Conservation (phyloP, 805 yeast genomes). For the Starmerella tilneyi region DNA sequence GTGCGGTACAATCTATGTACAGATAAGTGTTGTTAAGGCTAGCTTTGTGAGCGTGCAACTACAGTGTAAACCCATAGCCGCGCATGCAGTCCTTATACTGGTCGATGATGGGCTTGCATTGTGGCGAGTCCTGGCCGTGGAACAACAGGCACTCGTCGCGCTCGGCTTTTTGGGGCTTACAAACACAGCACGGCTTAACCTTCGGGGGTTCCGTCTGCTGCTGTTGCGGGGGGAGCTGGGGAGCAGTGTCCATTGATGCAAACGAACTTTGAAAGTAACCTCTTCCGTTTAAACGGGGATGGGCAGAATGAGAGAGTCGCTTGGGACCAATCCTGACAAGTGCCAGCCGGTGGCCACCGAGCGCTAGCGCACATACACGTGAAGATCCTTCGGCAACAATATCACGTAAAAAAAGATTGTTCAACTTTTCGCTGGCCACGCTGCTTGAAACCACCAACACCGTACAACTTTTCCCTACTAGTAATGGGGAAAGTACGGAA, state of each 20-base stretch:
- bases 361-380: too few relatives aligned
- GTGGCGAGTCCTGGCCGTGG: slow-evolving; percentile 73
- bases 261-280: background rate
- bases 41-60: background rate
- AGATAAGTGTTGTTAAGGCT: background rate
- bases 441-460: too few relatives aligned
- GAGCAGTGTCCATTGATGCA: slow-evolving; percentile 5
- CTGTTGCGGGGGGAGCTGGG: background rate
- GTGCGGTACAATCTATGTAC: slow-evolving; percentile 4
- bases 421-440: too few relatives aligned
- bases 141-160: slow-evolving; percentile 81
- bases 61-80: slow-evolving; percentile 65
- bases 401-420: background rate
- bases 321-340: background rate
- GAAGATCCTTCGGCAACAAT: background rate
- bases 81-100: slow-evolving; percentile 84
- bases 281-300: too few relatives aligned
- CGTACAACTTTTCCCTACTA: too few relatives aligned
- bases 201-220: slow-evolving; percentile 30
- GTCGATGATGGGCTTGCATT: slow-evolving; percentile 61
- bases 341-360: too few relatives aligned
- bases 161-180: slow-evolving; percentile 66
- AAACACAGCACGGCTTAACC: slow-evolving; percentile 96
- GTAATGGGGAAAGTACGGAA: slow-evolving; percentile 25
- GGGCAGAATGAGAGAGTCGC: too few relatives aligned